phyloP scores from a whole-genome alignment of 2,329 filamentous ascomycete genomes.

The Talaromyces atroroseus region DNA sequence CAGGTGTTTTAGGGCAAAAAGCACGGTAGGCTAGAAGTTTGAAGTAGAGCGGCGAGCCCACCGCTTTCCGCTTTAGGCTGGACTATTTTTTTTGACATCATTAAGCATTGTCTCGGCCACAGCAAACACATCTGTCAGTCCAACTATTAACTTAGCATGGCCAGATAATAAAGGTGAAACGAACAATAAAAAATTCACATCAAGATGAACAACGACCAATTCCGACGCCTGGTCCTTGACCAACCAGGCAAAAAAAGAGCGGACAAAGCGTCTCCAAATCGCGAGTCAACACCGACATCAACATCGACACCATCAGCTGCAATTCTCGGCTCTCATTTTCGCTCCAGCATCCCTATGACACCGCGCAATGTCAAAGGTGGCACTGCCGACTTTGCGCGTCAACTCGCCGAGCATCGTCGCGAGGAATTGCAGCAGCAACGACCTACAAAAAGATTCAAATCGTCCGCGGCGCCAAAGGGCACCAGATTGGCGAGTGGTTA shows the following conservation, averaged over 20 bases:
- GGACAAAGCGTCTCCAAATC: neutral
- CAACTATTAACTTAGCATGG: neutral
- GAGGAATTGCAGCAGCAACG: constrained; percentile 41
- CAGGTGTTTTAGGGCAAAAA: no score
- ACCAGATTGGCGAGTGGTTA: constrained; percentile 75
- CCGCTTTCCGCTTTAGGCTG: neutral
- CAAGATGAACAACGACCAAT: constrained; percentile 91
- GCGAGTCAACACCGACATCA: constrained; percentile 11
- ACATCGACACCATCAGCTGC: constrained; percentile 44
- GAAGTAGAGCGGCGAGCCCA: no score
- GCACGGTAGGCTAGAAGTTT: no score
- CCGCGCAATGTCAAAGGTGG: constrained; percentile 64
- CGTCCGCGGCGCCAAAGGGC: constrained; percentile 72
- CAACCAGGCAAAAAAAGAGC: constrained; percentile 28
- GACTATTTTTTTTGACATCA: constrained; percentile 6
- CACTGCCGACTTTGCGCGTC: constrained; percentile 65
- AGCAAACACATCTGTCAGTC: neutral
- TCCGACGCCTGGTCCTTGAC: constrained; percentile 70
- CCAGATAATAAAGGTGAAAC: neutral
- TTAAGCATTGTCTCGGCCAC: neutral
- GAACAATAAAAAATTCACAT: neutral
- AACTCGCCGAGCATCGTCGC: constrained; percentile 69
- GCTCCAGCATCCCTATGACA: constrained; percentile 86
- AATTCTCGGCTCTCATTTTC: constrained; percentile 64
- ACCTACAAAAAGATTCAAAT: constrained; percentile 67